phyloP scores from a whole-genome alignment of 2,329 filamentous ascomycete species.

The Diaporthe aspalathi region DNA sequence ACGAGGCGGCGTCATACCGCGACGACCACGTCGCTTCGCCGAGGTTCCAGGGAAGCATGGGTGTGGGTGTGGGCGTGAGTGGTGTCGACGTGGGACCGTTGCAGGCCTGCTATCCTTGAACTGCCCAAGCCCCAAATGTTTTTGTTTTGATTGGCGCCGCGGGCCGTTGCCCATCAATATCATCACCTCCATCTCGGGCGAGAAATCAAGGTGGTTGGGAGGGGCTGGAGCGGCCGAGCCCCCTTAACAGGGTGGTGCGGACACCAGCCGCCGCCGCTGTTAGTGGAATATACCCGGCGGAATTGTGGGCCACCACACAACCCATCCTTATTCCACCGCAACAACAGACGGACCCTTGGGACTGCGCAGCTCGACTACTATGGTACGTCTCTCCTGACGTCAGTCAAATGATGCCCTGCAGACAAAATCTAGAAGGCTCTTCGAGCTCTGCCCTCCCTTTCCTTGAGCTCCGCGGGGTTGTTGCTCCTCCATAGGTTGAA shows the following conservation, averaged over 20 bases:
- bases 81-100: conserved; percentile 13
- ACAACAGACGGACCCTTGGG: not conserved
- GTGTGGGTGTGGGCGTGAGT: not conserved
- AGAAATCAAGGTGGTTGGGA: conserved; percentile 32
- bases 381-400: conserved; percentile 13
- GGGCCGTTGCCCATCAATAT: conserved; percentile 17
- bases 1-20: conserved; percentile 27
- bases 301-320: not conserved
- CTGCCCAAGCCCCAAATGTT: not conserved
- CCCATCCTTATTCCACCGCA: not conserved
- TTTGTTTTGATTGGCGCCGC: conserved; percentile 33
- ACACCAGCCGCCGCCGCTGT: not conserved
- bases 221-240: not conserved
- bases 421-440: not conserved
- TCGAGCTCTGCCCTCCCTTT: not conserved
- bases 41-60: conserved; percentile 20
- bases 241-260: not conserved
- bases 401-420: not conserved
- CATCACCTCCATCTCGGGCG: conserved; percentile 2
- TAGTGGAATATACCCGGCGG: not conserved
- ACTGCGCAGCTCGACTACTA: not conserved
- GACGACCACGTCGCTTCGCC: conserved; percentile 14
- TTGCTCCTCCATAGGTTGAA: not conserved
- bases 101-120: conserved; percentile 16
- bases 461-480: not conserved